Percentiles rank a stretch among this genome's conserved stretches.
Evolutionary conservation across 2,329 filamentous ascomycete genomes (phyloP).

Genomic region (Endothia cerciana): DNA sequence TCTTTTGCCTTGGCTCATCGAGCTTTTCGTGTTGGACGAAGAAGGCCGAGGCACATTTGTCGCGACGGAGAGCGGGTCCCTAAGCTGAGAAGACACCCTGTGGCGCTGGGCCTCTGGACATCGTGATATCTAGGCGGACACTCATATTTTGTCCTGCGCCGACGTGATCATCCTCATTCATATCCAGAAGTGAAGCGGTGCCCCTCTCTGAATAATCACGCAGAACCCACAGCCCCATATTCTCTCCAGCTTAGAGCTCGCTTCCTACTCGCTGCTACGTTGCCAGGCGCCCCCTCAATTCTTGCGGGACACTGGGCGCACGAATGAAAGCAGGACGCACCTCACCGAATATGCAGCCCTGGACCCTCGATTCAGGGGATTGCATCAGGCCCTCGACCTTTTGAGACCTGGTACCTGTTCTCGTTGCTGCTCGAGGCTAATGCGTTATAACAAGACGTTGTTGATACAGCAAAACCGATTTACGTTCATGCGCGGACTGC

Average conservation of each 20-base stretch:
- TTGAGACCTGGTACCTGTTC: slow-evolving; percentile 13
- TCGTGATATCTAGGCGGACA: not conserved
- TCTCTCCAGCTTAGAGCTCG: slow-evolving; percentile 12
- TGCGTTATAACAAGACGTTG: slow-evolving; percentile 1
- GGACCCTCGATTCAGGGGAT: slow-evolving; percentile 26
- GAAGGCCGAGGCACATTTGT: not conserved
- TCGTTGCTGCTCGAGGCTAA: slow-evolving; percentile 14
- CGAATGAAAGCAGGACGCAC: not conserved
- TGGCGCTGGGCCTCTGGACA: slow-evolving; percentile 10
- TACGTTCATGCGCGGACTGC: not conserved
- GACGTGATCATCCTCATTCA: not conserved
- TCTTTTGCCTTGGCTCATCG: no score
- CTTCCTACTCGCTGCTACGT: slow-evolving; percentile 1
- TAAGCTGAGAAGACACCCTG: no score
- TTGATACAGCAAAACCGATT: not conserved
- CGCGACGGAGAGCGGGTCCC: no score
- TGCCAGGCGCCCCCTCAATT: not conserved
- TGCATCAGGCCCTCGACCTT: slow-evolving; percentile 19
- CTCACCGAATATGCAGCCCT: slow-evolving; percentile 6
- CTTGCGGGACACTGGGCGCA: not conserved
- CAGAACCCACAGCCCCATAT: slow-evolving; percentile 24
- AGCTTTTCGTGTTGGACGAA: not conserved
- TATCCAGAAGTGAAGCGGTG: slow-evolving; percentile 3
- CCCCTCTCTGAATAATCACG: slow-evolving; percentile 5
- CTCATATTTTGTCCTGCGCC: not conserved